Conservation (phyloP, 176 grass and related monocot genomes). For the Chloris gayana region DNA sequence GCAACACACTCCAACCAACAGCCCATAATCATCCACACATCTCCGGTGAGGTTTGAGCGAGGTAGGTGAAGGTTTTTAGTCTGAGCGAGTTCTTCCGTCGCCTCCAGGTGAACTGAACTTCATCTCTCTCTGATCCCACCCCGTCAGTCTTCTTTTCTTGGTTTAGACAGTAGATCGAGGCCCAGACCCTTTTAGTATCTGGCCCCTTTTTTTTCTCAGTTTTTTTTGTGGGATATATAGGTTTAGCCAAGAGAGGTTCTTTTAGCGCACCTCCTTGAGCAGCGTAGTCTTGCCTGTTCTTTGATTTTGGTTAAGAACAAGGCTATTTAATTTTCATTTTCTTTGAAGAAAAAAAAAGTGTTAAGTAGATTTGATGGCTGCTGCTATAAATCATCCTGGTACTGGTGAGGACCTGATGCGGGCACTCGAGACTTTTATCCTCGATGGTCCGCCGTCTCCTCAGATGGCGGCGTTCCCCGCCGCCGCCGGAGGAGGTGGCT, state of each 20-base stretch:
- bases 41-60: slow-evolving; percentile 44
- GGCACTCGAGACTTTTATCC: slow-evolving; percentile 26
- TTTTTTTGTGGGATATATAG: not conserved
- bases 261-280: slow-evolving; percentile 31
- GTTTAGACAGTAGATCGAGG: not conserved
- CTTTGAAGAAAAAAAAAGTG: not conserved
- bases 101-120: slow-evolving; percentile 25
- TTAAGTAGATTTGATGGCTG: slow-evolving; percentile 47
- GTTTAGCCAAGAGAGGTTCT: slow-evolving; percentile 24
- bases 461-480: slow-evolving; percentile 6
- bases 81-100: slow-evolving; percentile 12
- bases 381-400: slow-evolving; percentile 23
- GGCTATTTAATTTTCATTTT: not conserved
- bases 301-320: slow-evolving; percentile 46
- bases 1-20: not conserved
- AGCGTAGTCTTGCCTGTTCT: slow-evolving; percentile 22
- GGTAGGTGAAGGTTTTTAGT: slow-evolving; percentile 24
- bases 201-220: not conserved
- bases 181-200: slow-evolving; percentile 47
- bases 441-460: not conserved
- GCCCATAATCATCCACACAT: not conserved
- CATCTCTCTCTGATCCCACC: no score
- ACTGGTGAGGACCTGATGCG: slow-evolving; percentile 31
- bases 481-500: not conserved
- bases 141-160: not conserved